A percentile compares a stretch with the other conserved stretches of the same genome.
phyloP scores from a whole-genome alignment of 805 yeast genomes.

The Metschnikowia lochheadii region DNA sequence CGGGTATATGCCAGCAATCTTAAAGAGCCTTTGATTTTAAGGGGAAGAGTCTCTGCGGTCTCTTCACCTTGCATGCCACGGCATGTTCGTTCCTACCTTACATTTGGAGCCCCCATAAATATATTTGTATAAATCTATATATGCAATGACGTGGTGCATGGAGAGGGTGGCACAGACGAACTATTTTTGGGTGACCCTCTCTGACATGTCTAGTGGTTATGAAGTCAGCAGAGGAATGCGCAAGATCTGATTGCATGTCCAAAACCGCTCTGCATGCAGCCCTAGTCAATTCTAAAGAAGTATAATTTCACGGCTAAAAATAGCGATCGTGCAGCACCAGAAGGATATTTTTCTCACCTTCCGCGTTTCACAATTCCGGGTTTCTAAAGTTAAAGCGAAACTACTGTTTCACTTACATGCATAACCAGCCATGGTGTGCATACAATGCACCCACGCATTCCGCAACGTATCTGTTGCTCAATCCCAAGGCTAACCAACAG shows the following conservation, averaged over 20 bases:
- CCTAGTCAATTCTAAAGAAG: background rate
- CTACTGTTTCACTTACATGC: background rate
- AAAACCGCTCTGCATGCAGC: background rate
- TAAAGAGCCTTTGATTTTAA: no score
- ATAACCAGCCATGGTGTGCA: background rate
- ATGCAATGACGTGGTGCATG: background rate
- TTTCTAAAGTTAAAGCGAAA: background rate
- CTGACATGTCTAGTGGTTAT: background rate
- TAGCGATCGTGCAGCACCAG: background rate
- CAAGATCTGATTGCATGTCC: background rate
- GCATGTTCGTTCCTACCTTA: no score
- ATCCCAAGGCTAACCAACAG: background rate
- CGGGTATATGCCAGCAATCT: no score
- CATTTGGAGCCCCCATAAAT: no score
- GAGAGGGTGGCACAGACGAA: background rate
- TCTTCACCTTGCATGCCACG: no score
- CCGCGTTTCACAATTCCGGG: background rate
- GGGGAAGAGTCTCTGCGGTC: no score
- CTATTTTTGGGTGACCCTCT: background rate
- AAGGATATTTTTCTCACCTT: background rate
- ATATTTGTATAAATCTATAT: background rate
- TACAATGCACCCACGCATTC: background rate
- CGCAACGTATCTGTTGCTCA: background rate
- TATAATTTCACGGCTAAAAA: background rate
- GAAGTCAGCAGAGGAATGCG: background rate